These are phyloP conservation scores for Apophysomyces variabilis DNA, from an alignment of 371 early-diverging fungal genomes.

Conservation along the genomic window DNA sequence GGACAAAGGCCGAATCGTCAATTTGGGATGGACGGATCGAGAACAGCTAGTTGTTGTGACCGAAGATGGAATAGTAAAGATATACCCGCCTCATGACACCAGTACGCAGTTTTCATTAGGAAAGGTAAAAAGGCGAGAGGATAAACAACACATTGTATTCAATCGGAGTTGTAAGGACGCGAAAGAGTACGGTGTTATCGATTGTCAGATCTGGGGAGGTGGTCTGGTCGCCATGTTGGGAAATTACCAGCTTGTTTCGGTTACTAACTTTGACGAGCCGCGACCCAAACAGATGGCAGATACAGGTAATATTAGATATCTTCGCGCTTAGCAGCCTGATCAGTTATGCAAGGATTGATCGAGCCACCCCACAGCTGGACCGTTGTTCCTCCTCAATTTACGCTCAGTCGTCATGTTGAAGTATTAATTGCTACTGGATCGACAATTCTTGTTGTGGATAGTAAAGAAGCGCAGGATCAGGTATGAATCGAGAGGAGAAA, in stretches of 20 bases:
- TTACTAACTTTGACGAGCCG: conserved; percentile 87
- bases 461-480: conserved; percentile 83
- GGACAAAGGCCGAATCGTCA: conserved; percentile 89
- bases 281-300: conserved; percentile 81
- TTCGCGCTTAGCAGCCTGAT: neutral
- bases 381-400: conserved; percentile 86
- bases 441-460: conserved; percentile 85
- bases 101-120: conserved; percentile 85
- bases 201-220: conserved; percentile 86
- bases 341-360: conserved; percentile 49
- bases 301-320: conserved; percentile 45
- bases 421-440: conserved; percentile 79
- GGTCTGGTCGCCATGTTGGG: conserved; percentile 91
- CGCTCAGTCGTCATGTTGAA: conserved; percentile 89
- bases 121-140: conserved; percentile 44
- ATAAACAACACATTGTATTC: neutral
- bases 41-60: conserved; percentile 90
- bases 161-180: conserved; percentile 64
- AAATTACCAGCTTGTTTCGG: conserved; percentile 77
- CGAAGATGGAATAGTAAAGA: conserved; percentile 85
- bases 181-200: conserved; percentile 76
- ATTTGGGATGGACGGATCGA: conserved; percentile 87
- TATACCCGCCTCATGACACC: conserved; percentile 84
- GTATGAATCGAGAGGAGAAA: conserved; percentile 33
- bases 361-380: conserved; percentile 86